Evolutionary conservation across 768 basidiomycete genomes (phyloP).

Genomic region (Zangia roseola): DNA sequence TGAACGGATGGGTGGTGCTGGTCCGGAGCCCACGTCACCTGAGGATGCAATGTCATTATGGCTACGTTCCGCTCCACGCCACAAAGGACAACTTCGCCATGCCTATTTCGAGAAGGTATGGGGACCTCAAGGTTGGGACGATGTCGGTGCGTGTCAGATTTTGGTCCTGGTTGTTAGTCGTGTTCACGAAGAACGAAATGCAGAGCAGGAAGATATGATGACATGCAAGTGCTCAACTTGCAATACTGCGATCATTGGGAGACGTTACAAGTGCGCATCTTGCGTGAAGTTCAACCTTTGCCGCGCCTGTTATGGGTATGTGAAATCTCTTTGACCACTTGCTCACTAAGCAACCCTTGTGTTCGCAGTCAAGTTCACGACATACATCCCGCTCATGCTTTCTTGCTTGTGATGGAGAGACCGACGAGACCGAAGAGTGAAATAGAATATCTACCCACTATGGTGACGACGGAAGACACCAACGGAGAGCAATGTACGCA

Average conservation of each 20-base stretch:
- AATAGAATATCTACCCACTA: conserved; percentile 32
- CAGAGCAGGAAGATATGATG: conserved; percentile 70
- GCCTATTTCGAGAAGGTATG: conserved; percentile 86
- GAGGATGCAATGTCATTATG: conserved; percentile 59
- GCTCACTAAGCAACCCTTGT: background rate
- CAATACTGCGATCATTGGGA: conserved; percentile 51
- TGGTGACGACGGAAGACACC: conserved; percentile 34
- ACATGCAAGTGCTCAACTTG: conserved; percentile 82
- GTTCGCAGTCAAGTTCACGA: conserved; percentile 78
- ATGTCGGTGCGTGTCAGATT: conserved; percentile 64
- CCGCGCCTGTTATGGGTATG: conserved; percentile 75
- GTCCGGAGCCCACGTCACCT: conserved; percentile 47
- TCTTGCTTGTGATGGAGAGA: conserved; percentile 76
- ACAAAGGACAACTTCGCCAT: conserved; percentile 78
- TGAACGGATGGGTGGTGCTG: conserved; percentile 14
- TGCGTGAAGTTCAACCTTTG: conserved; percentile 83
- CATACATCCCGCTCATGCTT: conserved; percentile 86
- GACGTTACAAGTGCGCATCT: conserved; percentile 82
- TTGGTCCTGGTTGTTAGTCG: background rate
- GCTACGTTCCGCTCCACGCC: conserved; percentile 65
- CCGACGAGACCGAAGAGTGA: conserved; percentile 41
- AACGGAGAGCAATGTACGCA: conserved; percentile 62
- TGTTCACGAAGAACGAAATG: conserved; percentile 21
- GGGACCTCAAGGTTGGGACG: conserved; percentile 81
- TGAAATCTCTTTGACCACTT: background rate